Evolutionary conservation across 352 stramenopile genomes (phyloP), one percentile per base, ranked within the genome.

Genomic region (Phytophthora sp.): DNA sequence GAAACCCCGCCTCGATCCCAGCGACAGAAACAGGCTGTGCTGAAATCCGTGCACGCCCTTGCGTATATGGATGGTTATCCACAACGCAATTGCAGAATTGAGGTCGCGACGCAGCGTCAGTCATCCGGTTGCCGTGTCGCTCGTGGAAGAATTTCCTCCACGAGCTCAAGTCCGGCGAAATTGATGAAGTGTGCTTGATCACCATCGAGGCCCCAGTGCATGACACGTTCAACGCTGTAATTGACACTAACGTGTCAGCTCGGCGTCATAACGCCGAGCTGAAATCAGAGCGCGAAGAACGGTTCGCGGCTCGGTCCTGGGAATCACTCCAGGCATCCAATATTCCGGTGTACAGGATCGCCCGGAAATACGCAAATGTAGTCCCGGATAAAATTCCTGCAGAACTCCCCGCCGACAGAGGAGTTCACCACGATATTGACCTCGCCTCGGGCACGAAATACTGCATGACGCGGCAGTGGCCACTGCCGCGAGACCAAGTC

Each of bases 91-190:
- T n/a, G n/a, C n/a, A n/a, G n/a, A n/a, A n/a, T n/a, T n/a, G n/a
- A n/a, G n/a, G 16, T 62, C 31, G 50, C 36, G 38, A 58, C 7
- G 62, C 36, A 0, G 20, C 6, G 1, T 8, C 23, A 6, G 39
- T 63, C 20, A 46, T n/a, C n/a, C 26, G 39, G 1, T 36, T 59
- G 15, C 46, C 45, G 21, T 33, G 39, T 11, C 21, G 57, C 7
- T 58, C 51, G 9, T 66, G 56, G 44, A 63, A 72, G 21, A 0
- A 57, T n/a, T 73, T 60, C 57, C 36, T 73, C 7, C 54, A 50
- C 30, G 29, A 60, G 35, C 21, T 72, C 0, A 58, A 59, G 5
- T 3, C n/a, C 2, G 51, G 53, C 5, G 26, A 66, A 0, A 45
- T 71, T 16, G 61, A 69, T 3, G 52, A 71, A 47, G 20, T 71